These are phyloP conservation scores for Gossypium schwendimanii DNA, from an alignment of 441 rosid species.

Conservation along the genomic window DNA sequence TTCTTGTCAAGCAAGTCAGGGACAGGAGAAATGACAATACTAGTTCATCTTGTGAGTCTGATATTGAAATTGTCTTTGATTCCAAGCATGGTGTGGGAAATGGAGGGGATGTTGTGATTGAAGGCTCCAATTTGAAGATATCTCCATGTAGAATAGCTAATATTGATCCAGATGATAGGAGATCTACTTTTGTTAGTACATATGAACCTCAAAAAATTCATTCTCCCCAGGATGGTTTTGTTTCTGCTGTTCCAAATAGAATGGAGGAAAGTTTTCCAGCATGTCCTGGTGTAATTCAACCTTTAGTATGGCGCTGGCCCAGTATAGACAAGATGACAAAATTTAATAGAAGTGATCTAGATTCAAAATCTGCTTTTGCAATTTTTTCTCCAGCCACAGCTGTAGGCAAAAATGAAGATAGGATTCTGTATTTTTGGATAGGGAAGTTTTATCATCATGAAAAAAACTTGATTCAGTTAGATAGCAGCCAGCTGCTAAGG, in stretches of 20 bases:
- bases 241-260: slow-evolving; percentile 18
- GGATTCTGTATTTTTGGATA: slow-evolving; percentile 71
- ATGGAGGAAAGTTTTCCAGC: slow-evolving; percentile 21
- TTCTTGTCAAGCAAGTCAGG: slow-evolving; percentile 28
- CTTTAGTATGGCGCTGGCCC: slow-evolving; percentile 62
- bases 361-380: slow-evolving; percentile 57
- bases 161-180: slow-evolving; percentile 28
- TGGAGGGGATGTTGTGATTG: slow-evolving; percentile 27
- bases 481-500: slow-evolving; percentile 29
- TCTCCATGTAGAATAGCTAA: slow-evolving; percentile 30
- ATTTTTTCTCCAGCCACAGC: slow-evolving; percentile 35
- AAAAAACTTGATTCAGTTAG: slow-evolving; percentile 35
- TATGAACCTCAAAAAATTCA: slow-evolving; percentile 24
- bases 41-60: slow-evolving; percentile 37
- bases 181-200: slow-evolving; percentile 26
- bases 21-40: slow-evolving; percentile 20
- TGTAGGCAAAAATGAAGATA: slow-evolving; percentile 35
- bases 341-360: slow-evolving; percentile 39
- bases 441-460: slow-evolving; percentile 55
- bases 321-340: slow-evolving; percentile 50
- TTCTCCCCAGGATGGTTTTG: slow-evolving; percentile 16
- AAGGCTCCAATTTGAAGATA: slow-evolving; percentile 25
- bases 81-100: slow-evolving; percentile 34
- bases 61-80: slow-evolving; percentile 49
- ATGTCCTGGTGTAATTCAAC: slow-evolving; percentile 26